phyloP scores from a whole-genome alignment of 2,329 filamentous ascomycete species.

The Dactylellina cionopaga region DNA sequence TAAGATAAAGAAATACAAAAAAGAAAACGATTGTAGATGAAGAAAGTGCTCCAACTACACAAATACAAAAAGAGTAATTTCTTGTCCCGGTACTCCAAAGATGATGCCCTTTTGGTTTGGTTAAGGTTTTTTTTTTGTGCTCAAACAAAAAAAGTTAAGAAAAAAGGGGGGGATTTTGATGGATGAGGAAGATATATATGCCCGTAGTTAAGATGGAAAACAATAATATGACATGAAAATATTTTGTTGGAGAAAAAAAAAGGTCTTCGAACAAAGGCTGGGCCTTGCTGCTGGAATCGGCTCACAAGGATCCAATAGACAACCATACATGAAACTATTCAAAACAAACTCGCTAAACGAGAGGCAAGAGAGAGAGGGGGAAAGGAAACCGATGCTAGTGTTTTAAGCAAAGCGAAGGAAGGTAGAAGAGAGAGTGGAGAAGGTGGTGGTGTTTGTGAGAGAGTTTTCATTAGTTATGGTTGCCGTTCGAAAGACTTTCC shows the following conservation, averaged over 20 bases:
- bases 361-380: slow-evolving; percentile 30
- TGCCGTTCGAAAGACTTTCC: slow-evolving; percentile 9
- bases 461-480: slow-evolving; percentile 16
- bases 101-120: slow-evolving; percentile 47
- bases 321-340: slow-evolving; percentile 33
- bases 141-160: slow-evolving; percentile 25
- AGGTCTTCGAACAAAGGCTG: slow-evolving; percentile 32
- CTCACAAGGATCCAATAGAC: slow-evolving; percentile 9
- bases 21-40: slow-evolving; percentile 17
- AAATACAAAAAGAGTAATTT: slow-evolving; percentile 29
- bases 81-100: slow-evolving; percentile 51
- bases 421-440: slow-evolving; percentile 56
- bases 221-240: slow-evolving; percentile 55
- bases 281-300: slow-evolving; percentile 23
- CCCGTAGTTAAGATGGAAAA: slow-evolving; percentile 56
- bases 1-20: slow-evolving; percentile 6
- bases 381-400: slow-evolving; percentile 32
- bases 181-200: slow-evolving; percentile 24
- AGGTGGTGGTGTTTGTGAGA: slow-evolving; percentile 52
- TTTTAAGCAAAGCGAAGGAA: slow-evolving; percentile 25
- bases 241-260: slow-evolving; percentile 7
- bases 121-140: slow-evolving; percentile 19
- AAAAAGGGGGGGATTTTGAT: slow-evolving; percentile 1
- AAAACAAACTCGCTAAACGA: slow-evolving; percentile 50
- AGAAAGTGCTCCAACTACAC: slow-evolving; percentile 18